These are phyloP conservation scores for Blastomyces emzantsi DNA, from an alignment of 2,329 filamentous ascomycete genomes.

Conservation along the genomic window DNA sequence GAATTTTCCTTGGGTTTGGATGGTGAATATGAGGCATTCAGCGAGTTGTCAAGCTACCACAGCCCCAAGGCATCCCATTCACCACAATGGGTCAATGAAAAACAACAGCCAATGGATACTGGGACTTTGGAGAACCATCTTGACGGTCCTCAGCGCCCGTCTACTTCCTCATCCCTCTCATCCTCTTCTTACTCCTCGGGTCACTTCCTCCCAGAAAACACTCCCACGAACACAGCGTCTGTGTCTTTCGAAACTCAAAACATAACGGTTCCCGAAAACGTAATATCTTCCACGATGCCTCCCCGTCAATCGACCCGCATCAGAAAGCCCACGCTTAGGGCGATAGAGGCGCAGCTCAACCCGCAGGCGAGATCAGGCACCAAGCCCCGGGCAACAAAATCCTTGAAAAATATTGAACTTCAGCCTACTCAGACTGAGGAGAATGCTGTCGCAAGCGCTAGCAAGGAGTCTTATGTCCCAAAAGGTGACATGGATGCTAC, in stretches of 20 bases:
- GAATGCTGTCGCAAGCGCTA: not conserved
- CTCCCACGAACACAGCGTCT: not conserved
- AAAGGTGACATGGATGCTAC: not conserved
- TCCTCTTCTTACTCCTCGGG: not conserved
- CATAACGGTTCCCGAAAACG: not conserved
- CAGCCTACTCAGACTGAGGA: not conserved
- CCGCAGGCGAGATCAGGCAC: not conserved
- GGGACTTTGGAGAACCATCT: conserved; percentile 4
- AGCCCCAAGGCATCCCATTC: not conserved
- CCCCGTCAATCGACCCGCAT: conserved; percentile 20
- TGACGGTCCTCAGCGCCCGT: not conserved
- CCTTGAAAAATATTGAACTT: not conserved
- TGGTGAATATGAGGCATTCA: conserved; percentile 1
- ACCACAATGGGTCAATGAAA: conserved; percentile 1
- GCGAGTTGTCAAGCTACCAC: conserved; percentile 1
- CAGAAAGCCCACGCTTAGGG: conserved; percentile 25
- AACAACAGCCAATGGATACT: conserved; percentile 1
- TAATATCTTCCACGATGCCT: not conserved
- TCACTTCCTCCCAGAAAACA: not conserved
- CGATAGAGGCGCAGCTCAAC: conserved; percentile 21
- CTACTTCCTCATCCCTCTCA: conserved; percentile 5
- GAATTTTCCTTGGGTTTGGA: conserved; percentile 3
- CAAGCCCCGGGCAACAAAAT: not conserved
- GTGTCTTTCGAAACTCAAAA: not conserved
- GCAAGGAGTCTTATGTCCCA: not conserved